These are phyloP conservation scores for Calonectria montana DNA, from an alignment of 2,329 filamentous ascomycete species.

Conservation along the genomic window DNA sequence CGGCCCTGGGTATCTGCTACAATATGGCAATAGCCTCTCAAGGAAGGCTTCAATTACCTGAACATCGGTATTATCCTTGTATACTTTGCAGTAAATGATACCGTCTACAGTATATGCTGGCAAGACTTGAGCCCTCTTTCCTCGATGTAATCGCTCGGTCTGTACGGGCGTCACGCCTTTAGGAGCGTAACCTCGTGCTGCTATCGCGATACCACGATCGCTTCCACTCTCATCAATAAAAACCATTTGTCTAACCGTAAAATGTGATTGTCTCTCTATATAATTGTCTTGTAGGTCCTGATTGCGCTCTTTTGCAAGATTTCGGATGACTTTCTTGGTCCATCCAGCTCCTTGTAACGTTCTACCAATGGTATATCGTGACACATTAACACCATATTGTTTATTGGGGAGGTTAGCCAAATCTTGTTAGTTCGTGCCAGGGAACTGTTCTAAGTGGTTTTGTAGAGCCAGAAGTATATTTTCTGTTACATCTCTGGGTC, in stretches of 20 bases:
- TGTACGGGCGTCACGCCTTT: conserved; percentile 28
- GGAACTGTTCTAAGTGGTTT: not conserved
- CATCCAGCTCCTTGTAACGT: not conserved
- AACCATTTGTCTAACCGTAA: conserved; percentile 23
- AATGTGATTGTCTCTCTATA: conserved; percentile 26
- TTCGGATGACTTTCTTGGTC: conserved; percentile 4
- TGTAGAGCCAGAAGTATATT: not conserved
- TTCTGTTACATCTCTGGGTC: conserved; percentile 7
- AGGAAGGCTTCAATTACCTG: conserved; percentile 28
- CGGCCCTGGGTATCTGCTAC: conserved; percentile 27
- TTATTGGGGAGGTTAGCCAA: conserved; percentile 1
- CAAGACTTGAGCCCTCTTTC: conserved; percentile 26
- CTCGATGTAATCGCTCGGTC: conserved; percentile 30
- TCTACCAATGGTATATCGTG: not conserved
- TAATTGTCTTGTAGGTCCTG: conserved; percentile 37
- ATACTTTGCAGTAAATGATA: conserved; percentile 31
- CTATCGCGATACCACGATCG: conserved; percentile 27
- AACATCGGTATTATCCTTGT: conserved; percentile 29
- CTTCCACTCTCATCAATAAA: conserved; percentile 29
- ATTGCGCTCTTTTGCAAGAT: conserved; percentile 35
- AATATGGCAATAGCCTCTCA: conserved; percentile 29
- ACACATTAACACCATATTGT: not conserved
- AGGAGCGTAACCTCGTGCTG: conserved; percentile 24
- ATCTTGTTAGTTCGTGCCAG: not conserved
- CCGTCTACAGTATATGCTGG: conserved; percentile 27